Conservation (phyloP, 1,139 yeast genomes). For the Lodderomyces orthopsilosis region DNA sequence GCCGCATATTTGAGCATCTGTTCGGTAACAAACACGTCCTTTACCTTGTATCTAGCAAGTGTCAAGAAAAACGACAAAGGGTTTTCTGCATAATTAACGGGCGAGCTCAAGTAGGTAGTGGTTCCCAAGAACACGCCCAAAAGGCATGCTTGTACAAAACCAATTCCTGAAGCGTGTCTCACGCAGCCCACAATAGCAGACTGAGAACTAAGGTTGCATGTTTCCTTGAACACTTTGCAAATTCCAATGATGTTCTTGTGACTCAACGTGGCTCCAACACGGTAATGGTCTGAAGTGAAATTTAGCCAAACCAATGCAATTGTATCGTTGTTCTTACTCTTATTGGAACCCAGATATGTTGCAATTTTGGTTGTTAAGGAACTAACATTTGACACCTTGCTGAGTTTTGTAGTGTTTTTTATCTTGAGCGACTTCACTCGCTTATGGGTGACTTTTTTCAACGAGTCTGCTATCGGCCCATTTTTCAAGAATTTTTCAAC, state of each 20-base stretch:
- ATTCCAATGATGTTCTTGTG: conserved; percentile 69
- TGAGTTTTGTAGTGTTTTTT: conserved; percentile 66
- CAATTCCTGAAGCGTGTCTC: conserved; percentile 80
- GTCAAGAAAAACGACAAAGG: conserved; percentile 74
- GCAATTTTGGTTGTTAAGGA: conserved; percentile 45
- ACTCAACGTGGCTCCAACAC: conserved; percentile 61
- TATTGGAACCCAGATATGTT: conserved; percentile 42
- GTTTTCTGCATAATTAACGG: conserved; percentile 72
- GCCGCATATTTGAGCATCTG: conserved; percentile 82
- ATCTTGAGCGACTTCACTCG: conserved; percentile 50
- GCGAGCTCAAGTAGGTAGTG: conserved; percentile 76
- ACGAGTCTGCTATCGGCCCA: conserved; percentile 61
- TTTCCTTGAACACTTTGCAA: conserved; percentile 88
- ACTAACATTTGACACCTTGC: conserved; percentile 53
- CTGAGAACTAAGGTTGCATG: conserved; percentile 75
- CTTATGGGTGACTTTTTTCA: conserved; percentile 53
- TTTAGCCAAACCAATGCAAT: conserved; percentile 62
- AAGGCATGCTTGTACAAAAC: conserved; percentile 78
- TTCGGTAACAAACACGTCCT: conserved; percentile 82
- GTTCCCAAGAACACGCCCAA: conserved; percentile 87
- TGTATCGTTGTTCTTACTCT: conserved; percentile 42
- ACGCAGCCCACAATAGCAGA: conserved; percentile 84
- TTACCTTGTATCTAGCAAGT: conserved; percentile 73
- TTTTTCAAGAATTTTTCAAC: conserved; percentile 68
- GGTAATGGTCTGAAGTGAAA: conserved; percentile 71